A percentile compares a stretch with the other conserved stretches of the same genome.
phyloP scores from a whole-genome alignment of 2,329 filamentous ascomycete genomes.

The Aphanocladium album region DNA sequence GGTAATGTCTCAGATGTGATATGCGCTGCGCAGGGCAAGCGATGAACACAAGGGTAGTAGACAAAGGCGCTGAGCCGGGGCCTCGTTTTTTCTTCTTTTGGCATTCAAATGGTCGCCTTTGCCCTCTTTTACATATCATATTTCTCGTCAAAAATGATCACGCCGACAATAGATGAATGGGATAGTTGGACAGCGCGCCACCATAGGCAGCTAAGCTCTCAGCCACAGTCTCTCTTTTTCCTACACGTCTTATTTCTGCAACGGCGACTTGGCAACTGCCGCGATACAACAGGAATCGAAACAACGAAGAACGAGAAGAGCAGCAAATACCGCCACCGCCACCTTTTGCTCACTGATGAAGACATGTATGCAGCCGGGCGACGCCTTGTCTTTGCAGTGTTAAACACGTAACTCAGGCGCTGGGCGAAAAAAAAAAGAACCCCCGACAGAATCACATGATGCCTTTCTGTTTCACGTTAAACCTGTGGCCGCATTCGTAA shows the following conservation, averaged over 20 bases:
- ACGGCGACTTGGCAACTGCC: not conserved
- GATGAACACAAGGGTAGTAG: not conserved
- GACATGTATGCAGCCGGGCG: not conserved
- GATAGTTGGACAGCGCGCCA: conserved; percentile 1
- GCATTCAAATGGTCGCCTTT: no score
- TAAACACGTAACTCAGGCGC: not conserved
- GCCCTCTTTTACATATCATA: not conserved
- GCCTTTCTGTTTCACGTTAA: conserved; percentile 5
- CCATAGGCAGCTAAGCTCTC: not conserved
- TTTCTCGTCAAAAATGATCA: not conserved
- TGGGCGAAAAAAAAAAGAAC: not conserved
- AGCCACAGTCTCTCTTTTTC: not conserved
- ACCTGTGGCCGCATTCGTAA: not conserved
- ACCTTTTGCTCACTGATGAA: not conserved
- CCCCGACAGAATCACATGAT: conserved; percentile 11
- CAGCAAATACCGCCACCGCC: not conserved
- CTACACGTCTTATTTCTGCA: not conserved
- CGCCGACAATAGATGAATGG: not conserved
- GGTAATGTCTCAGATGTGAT: conserved; percentile 2
- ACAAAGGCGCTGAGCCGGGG: not conserved
- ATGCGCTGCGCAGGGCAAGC: not conserved
- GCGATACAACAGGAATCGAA: not conserved
- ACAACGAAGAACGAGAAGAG: not conserved
- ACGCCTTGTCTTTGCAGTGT: not conserved
- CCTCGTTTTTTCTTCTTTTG: not conserved